A percentile compares a stretch with the other conserved stretches of the same genome.
Evolutionary conservation across 1,284 basidiomycete genomes (phyloP).

Genomic region (Malassezia obtusa): DNA sequence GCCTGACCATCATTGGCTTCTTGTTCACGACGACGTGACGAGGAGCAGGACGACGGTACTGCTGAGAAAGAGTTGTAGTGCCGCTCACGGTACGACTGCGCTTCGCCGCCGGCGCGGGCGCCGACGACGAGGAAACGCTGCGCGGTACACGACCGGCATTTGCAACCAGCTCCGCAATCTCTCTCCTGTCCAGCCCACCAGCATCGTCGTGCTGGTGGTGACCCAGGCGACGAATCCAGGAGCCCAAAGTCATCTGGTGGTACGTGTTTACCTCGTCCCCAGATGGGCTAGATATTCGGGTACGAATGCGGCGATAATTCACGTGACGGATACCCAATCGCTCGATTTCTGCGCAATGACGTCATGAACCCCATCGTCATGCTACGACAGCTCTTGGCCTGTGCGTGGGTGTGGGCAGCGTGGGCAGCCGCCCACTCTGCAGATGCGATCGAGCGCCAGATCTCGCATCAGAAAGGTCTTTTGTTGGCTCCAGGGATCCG

Average conservation of each 20-base stretch:
- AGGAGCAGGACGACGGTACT: neutral
- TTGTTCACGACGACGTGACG: neutral
- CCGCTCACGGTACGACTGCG: neutral
- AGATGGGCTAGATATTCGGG: neutral
- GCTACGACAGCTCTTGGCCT: too few relatives aligned
- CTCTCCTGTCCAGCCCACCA: neutral
- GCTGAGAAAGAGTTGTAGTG: neutral
- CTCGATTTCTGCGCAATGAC: too few relatives aligned
- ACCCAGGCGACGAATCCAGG: constrained; percentile 2
- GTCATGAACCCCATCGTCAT: too few relatives aligned
- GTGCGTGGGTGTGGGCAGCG: neutral
- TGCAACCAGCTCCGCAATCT: neutral
- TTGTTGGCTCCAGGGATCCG: neutral
- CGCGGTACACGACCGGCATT: constrained; percentile 1
- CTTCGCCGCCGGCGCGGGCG: neutral
- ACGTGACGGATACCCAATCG: too few relatives aligned
- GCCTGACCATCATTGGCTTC: neutral
- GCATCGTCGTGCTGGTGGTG: neutral
- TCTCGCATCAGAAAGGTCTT: neutral
- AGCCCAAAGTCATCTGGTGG: neutral
- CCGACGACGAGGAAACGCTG: neutral
- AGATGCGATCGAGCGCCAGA: neutral
- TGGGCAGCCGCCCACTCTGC: neutral
- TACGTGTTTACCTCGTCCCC: neutral
- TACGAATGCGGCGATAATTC: too few relatives aligned